phyloP scores from a whole-genome alignment of 257 asterid genomes.

The Solanum gandarillasii region DNA sequence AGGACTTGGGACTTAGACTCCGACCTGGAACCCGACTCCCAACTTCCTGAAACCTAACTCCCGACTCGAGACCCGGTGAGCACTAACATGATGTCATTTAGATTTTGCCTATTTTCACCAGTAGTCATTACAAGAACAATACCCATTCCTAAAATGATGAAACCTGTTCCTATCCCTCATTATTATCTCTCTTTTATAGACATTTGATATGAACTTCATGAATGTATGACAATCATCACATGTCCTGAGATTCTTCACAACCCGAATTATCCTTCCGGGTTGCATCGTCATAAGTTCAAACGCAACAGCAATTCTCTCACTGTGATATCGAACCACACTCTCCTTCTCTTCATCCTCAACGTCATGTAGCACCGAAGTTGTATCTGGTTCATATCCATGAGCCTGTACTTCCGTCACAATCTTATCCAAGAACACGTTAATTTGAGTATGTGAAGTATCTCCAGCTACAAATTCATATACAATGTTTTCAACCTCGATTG shows the following conservation, averaged over 20 bases:
- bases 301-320: conserved; percentile 64
- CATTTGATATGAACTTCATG: neutral
- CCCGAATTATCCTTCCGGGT: conserved; percentile 33
- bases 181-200: neutral
- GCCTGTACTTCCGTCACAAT: conserved; percentile 26
- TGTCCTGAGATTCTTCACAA: conserved; percentile 59
- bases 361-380: conserved; percentile 55
- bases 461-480: conserved; percentile 18
- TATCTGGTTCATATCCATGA: conserved; percentile 53
- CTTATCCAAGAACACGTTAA: conserved; percentile 26
- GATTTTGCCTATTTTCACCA: neutral
- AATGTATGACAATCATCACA: conserved; percentile 9
- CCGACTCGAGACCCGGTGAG: too few species aligned
- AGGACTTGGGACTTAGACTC: too few species aligned
- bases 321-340: conserved; percentile 44
- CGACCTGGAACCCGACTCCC: too few species aligned
- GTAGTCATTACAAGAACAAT: neutral
- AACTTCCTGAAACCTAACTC: too few species aligned
- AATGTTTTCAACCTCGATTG: conserved; percentile 13
- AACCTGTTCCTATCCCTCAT: neutral
- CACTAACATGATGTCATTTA: too few species aligned
- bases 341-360: conserved; percentile 56
- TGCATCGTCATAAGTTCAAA: conserved; percentile 56
- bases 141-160: neutral
- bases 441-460: conserved; percentile 15